These are phyloP conservation scores for Beauveria sp. DNA, from an alignment of 2,329 filamentous ascomycete genomes.

Conservation along the genomic window DNA sequence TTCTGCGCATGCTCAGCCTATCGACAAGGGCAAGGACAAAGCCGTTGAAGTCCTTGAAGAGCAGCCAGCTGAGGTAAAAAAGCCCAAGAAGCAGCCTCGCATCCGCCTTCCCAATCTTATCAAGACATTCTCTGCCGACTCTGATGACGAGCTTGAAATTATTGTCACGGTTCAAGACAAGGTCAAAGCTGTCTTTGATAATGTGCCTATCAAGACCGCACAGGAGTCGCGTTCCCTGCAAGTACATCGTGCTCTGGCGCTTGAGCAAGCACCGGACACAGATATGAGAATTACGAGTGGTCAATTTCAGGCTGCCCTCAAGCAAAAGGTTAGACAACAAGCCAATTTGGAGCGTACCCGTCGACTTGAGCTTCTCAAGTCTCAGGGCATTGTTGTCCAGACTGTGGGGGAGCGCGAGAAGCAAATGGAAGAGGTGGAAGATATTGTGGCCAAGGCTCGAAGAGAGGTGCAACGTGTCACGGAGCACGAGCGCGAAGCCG, in stretches of 20 bases:
- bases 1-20: slow-evolving; percentile 26
- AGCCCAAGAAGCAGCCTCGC: slow-evolving; percentile 40
- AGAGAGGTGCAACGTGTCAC: slow-evolving; percentile 65
- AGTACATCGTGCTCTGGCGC: slow-evolving; percentile 65
- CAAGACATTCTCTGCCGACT: slow-evolving; percentile 34
- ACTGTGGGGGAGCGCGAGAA: slow-evolving; percentile 80
- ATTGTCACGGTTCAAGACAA: slow-evolving; percentile 40
- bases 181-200: slow-evolving; percentile 61
- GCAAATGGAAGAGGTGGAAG: slow-evolving; percentile 76
- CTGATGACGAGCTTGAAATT: slow-evolving; percentile 60
- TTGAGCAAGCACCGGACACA: slow-evolving; percentile 53
- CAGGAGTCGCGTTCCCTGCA: slow-evolving; percentile 58
- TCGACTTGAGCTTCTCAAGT: slow-evolving; percentile 66
- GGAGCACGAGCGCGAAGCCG: slow-evolving; percentile 65
- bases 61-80: slow-evolving; percentile 18
- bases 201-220: slow-evolving; percentile 53
- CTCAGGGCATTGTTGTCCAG: slow-evolving; percentile 73
- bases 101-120: slow-evolving; percentile 39
- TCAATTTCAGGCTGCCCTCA: slow-evolving; percentile 61
- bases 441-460: slow-evolving; percentile 78
- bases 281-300: slow-evolving; percentile 57
- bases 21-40: slow-evolving; percentile 56
- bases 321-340: slow-evolving; percentile 69
- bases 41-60: slow-evolving; percentile 24
- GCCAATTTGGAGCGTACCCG: slow-evolving; percentile 70